Base-by-base conservation (phyloP, 352 stramenopile genomes). In the Ophiocytium majus region DNA sequence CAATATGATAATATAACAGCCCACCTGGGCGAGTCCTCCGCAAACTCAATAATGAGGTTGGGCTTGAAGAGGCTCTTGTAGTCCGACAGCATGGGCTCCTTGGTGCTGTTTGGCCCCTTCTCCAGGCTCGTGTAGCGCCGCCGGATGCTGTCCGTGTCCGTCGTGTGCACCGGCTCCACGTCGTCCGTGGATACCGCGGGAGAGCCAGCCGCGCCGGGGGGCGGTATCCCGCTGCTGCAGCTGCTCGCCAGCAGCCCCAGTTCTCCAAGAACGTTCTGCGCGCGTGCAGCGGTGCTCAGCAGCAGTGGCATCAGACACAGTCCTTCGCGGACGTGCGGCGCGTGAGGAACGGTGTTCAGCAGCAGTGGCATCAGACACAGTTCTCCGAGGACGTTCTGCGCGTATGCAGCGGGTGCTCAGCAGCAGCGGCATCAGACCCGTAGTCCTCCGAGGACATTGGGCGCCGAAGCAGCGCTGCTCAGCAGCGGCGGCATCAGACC, bases 21-120 rank as follows among this genome's bases (percentile, higher is more conserved):
- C 5, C 75, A 81, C 64, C 79, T 78, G 43, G 85, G 85, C 10
- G 32, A 78, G 81, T 89, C 85, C 79, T 89, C 85, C 19, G 19
- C 36, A 82, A 88, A 89, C 34, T 89, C 84, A 23, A 89, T 80
- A 34, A 89, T 85, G 36, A 89, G 34, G 35, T 86, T 89, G 9
- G 82, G 83, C 83, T 87, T 64, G 43, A 89, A 89, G 0, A 89
- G 83, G 19, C 28, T 32, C n/a, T 84, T 81, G 34, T 79, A 81
- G 81, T 84, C 76, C 10, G 64, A 57, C n/a, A 84, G 63, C 23
- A 84, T 36, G 5, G 76, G 63, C 32, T 84, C 81, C 63, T 79
- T 35, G 23, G 10, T 80, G 49, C 10, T 63, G 19, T 50, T 32
- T n/a, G 81, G 64, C 23, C 81, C 50, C 50, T 84, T 84, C 50